These are phyloP conservation scores for Wallacemonas sp. DNA, from an alignment of 208 protist genomes.

Conservation along the genomic window DNA sequence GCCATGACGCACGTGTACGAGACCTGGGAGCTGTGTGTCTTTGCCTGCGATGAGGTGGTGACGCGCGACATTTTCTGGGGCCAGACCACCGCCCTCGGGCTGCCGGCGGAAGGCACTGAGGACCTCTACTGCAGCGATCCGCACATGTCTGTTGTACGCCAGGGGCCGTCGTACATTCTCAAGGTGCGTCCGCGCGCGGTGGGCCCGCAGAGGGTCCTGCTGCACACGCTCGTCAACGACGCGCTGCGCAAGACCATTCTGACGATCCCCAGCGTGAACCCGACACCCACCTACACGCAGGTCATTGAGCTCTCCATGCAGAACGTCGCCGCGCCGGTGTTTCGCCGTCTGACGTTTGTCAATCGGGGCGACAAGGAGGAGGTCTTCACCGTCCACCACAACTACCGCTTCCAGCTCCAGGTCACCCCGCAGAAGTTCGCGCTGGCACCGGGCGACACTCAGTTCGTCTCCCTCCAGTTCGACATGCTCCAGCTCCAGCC, in stretches of 20 bases:
- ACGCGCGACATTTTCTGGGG: conserved; percentile 83
- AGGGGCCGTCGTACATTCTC: conserved; percentile 58
- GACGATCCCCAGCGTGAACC: conserved; percentile 72
- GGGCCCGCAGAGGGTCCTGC: conserved; percentile 58
- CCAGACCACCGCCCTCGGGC: conserved; percentile 74
- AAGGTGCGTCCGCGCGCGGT: conserved; percentile 75
- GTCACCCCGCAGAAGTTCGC: conserved; percentile 69
- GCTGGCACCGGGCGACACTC: conserved; percentile 73
- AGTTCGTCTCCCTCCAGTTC: conserved; percentile 75
- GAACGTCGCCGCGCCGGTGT: conserved; percentile 65
- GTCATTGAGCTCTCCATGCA: conserved; percentile 75
- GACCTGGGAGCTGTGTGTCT: conserved; percentile 87
- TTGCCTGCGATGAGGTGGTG: conserved; percentile 65
- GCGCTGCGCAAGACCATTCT: conserved; percentile 74
- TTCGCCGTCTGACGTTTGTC: conserved; percentile 83
- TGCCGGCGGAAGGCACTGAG: conserved; percentile 68
- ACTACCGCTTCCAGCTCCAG: conserved; percentile 84
- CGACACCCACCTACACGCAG: conserved; percentile 79
- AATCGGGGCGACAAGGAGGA: conserved; percentile 65
- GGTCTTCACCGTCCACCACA: conserved; percentile 79
- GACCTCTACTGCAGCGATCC: conserved; percentile 78
- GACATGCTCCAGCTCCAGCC: conserved; percentile 74
- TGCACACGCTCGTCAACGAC: conserved; percentile 66
- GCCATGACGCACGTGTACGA: conserved; percentile 76
- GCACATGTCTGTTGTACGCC: conserved; percentile 42